Base-by-base conservation (phyloP, 371 early-diverging fungal species). In the Gilbertella persicaria region DNA sequence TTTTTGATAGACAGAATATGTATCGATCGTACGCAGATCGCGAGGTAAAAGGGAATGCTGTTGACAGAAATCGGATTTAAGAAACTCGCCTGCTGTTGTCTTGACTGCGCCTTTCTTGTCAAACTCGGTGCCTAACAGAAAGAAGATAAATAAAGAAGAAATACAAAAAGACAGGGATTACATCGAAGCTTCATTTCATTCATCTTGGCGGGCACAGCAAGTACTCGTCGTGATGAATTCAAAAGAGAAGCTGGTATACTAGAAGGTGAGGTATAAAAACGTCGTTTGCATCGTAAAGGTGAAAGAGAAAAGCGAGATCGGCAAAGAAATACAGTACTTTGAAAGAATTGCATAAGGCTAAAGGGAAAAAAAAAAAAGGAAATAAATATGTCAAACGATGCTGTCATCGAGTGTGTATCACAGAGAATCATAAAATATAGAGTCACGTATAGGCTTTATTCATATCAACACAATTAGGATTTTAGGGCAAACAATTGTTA, bases 21-120 rank as follows among this genome's bases (percentile, higher is more conserved):
- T 84, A 52, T 92, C 92, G 38, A 92, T 88, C 55, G 89, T 89
- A 57, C 91, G 82, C 55, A 91, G 58, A 73, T 91, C 91, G 21
- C 91, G 89, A 21, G 89, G 80, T 58, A 87, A 74, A 38, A 91
- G 58, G 7, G 90, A 87, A 64, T 89, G 89, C 52, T 85, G 78
- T 21, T 85, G 84, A 58, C 91, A 91, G 33, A 92, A 73, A 51
- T 88, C 89, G 0, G 83, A 77, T 64, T 90, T 90, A 30, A 81
- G 70, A 62, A 92, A 89, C 58, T 91, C 90, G 24, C 90, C 90
- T 3, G 87, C 86, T 2, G 81, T 86, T 13, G 79, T 77, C 45
- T 84, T 85, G 62, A 90, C 83, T 44, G 80, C 69, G 16, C 92
- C 92, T 21, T 70, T 66, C 33, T 73, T 71, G 62, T 91, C 89